Base-by-base conservation (phyloP, 768 basidiomycete species). In the Phallus indusiatus region DNA sequence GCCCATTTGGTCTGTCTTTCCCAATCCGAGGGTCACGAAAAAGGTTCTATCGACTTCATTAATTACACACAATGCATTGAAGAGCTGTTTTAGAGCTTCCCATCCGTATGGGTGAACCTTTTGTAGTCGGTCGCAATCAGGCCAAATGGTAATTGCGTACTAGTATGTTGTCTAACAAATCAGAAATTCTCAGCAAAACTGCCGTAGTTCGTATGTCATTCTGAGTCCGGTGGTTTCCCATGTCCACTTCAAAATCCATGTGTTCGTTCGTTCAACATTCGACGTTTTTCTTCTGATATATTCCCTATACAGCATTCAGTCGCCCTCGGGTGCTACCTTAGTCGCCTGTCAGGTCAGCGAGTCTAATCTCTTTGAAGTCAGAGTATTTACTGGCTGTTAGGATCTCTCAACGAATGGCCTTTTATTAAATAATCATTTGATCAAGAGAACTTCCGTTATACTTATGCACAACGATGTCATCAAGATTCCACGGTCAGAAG, bases 381-480 rank as follows among this genome's bases (percentile, higher is more conserved):
- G 2, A 28, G 2, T 28, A 28, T 28, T 28, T 59, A 17, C 47
- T 24, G 17, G 17, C 51, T 46, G 7, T 10, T 62, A 90, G 88
- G 90, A 91, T 68, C 37, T 82, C 22, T 92, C 90, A 1, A 81
- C 85, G 18, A 91, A 92, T 61, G 90, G 90, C 1, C 72, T 90
- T 37, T 68, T 78, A 33, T 74, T 90, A 51, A 92, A 92, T 64
- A 83, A 79, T 0, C 79, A 87, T 64, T 77, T 78, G 52, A 82
- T 91, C 42, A 77, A 78, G 54, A 88, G 84, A 67, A 73, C 79
- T 0, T 81, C 82, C 0, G 78, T 85, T 21, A 84, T 92, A 56
- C 73, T 92, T 14, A 84, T 88, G 85, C 79, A 92, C 65, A 85
- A 87, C 7, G 89, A 92, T 66, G 67, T 77, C 0, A 70, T 92